phyloP scores from a whole-genome alignment of 163 green algal genomes.

The Chloromonas sp. region DNA sequence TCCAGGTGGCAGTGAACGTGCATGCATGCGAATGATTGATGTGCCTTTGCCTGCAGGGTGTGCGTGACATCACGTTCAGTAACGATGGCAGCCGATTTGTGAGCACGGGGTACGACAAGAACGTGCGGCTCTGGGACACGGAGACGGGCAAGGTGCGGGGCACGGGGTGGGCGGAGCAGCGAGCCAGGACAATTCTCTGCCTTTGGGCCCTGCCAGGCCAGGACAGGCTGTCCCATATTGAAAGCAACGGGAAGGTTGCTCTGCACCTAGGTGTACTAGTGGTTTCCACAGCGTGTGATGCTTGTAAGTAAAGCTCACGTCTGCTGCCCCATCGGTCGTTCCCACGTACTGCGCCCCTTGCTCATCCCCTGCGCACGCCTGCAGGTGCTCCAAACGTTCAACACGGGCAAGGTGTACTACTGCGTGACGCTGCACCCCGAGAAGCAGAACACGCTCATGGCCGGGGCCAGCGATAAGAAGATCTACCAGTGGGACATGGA shows the following conservation, averaged over 20 bases:
- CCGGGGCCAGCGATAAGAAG: slow-evolving; percentile 92
- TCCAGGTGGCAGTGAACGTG: background rate
- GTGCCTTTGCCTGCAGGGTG: slow-evolving; percentile 44
- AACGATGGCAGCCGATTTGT: slow-evolving; percentile 86
- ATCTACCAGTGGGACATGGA: slow-evolving; percentile 92
- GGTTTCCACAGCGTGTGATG: too few relatives aligned
- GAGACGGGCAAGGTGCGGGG: slow-evolving; percentile 80
- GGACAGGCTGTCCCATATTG: too few relatives aligned
- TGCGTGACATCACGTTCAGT: slow-evolving; percentile 88
- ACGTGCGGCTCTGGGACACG: slow-evolving; percentile 96
- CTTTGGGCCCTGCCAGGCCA: too few relatives aligned
- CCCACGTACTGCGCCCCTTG: too few relatives aligned
- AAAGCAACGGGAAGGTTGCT: too few relatives aligned
- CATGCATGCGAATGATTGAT: background rate
- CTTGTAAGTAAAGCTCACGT: too few relatives aligned
- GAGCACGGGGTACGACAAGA: slow-evolving; percentile 83
- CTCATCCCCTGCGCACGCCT: background rate
- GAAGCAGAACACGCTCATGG: slow-evolving; percentile 91
- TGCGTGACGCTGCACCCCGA: slow-evolving; percentile 40
- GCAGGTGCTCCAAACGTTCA: slow-evolving; percentile 30
- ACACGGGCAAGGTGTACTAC: slow-evolving; percentile 39
- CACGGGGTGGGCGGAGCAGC: background rate
- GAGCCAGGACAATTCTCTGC: too few relatives aligned
- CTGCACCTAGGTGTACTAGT: too few relatives aligned
- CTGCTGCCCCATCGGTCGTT: too few relatives aligned